Conservation (phyloP, 495 filamentous ascomycete species). For the Aspergillus ostianus region DNA sequence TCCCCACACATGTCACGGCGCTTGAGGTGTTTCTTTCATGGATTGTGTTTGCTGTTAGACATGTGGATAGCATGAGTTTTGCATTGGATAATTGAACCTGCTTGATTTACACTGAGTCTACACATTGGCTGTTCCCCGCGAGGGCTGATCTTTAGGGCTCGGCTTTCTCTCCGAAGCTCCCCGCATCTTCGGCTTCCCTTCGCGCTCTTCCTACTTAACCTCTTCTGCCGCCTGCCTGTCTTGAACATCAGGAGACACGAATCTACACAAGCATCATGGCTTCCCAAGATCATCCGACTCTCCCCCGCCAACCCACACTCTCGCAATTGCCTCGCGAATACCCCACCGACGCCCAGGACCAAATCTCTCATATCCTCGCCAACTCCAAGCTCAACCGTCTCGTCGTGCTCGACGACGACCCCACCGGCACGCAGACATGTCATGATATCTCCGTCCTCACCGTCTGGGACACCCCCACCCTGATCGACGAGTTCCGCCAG, state of each 20-base stretch:
- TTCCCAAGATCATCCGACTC: constrained; percentile 23
- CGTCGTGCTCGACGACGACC: constrained; percentile 55
- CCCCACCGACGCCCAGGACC: constrained; percentile 32
- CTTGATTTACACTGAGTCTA: not conserved
- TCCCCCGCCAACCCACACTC: constrained; percentile 32
- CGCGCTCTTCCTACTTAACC: not conserved
- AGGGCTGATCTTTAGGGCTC: constrained; percentile 12
- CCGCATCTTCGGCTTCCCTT: constrained; percentile 1
- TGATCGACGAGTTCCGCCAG: constrained; percentile 40
- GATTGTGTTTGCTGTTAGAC: constrained; percentile 2
- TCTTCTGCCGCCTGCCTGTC: not conserved
- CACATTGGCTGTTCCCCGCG: not conserved
- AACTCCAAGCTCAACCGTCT: constrained; percentile 36
- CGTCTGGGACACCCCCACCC: constrained; percentile 46
- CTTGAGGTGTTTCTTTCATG: constrained; percentile 23
- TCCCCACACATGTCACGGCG: constrained; percentile 26
- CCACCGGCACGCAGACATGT: constrained; percentile 57
- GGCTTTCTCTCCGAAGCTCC: constrained; percentile 7
- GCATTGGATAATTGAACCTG: constrained; percentile 15
- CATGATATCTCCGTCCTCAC: constrained; percentile 56
- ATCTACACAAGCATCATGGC: constrained; percentile 20
- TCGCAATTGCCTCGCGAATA: constrained; percentile 34
- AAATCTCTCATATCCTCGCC: constrained; percentile 34
- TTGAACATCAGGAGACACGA: not conserved
- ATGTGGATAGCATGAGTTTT: not conserved